phyloP scores from a whole-genome alignment of 257 asterid species.

The Capsicum pubescens region DNA sequence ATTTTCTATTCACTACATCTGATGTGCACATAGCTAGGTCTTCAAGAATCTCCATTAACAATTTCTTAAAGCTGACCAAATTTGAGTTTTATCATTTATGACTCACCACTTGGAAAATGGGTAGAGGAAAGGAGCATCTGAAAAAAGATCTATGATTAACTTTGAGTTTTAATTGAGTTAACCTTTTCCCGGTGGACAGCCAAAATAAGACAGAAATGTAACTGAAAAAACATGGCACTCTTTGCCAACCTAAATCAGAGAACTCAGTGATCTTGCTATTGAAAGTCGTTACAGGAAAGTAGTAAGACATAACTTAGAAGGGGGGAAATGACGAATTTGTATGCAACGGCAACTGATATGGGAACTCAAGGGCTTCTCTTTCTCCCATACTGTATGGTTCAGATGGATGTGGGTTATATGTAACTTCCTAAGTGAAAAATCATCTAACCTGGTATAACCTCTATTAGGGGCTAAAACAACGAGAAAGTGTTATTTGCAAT shows the following conservation, averaged over 20 bases:
- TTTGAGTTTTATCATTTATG: background rate
- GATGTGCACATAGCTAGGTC: background rate
- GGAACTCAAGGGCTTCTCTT: background rate
- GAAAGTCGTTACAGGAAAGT: background rate
- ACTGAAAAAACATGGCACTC: background rate
- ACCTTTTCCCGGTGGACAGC: background rate
- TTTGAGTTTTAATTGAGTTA: background rate
- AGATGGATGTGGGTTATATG: background rate
- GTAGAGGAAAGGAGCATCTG: background rate
- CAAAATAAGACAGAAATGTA: background rate
- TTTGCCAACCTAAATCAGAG: background rate
- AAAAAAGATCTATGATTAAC: background rate
- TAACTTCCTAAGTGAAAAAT: background rate
- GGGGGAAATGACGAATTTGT: background rate
- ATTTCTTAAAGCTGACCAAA: background rate
- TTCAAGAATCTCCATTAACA: background rate
- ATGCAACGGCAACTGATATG: background rate
- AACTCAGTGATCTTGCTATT: background rate
- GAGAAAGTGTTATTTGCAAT: background rate
- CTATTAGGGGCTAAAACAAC: background rate
- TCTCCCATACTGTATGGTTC: background rate
- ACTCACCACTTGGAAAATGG: background rate
- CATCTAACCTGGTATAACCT: background rate
- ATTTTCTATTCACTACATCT: background rate
- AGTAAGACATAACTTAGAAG: background rate